Base-by-base conservation (phyloP, 2,329 filamentous ascomycete genomes). In the Dactylella cylindrospora region DNA sequence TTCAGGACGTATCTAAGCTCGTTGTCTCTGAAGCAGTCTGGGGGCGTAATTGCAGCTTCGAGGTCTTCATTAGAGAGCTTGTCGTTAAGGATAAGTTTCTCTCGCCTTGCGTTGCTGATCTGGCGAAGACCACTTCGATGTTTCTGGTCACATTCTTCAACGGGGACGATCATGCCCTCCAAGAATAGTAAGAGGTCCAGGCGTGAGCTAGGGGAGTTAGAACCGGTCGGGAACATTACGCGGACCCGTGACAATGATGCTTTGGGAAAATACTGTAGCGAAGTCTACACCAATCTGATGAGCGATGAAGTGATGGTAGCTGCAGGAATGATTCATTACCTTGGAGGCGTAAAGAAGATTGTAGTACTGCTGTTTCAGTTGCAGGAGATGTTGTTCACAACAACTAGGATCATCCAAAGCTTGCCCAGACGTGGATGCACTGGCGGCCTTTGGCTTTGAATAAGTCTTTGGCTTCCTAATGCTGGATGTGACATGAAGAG, bases 1-100 rank as follows among this genome's bases (percentile, higher is more conserved):
- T 54, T 62, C n/a, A 62, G 49, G n/a, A 62, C 44, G 28, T 62
- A 62, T 25, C 54, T 62, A 8, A 62, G 41, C 23, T 62, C 57
- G n/a, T 62, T 62, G 4, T 62, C 57, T 44, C 44, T 49, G 2
- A 62, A 36, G 32, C 57, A 62, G n/a, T 36, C 29, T 5, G 57
- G 57, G 13, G 57, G 49, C 15, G 54, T 29, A 20, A 62, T 54
- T 25, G 49, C 38, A 22, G 23, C 32, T 39, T 53, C 57, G 35
- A 62, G 43, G 28, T 54, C 39, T 13, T 62, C 57, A 29, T 50
- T 49, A 17, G 44, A 49, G 29, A 54, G 33, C 8, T 62, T 35
- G 19, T 62, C 49, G 6, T n/a, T 23, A n/a, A 38, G 8, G 2
- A 36, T 31, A 32, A 43, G 28, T 20, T 62, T 49, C 8, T 32